These are phyloP conservation scores for Aegilops umbellulata DNA, from an alignment of 176 grass and related monocot genomes.

Conservation along the genomic window DNA sequence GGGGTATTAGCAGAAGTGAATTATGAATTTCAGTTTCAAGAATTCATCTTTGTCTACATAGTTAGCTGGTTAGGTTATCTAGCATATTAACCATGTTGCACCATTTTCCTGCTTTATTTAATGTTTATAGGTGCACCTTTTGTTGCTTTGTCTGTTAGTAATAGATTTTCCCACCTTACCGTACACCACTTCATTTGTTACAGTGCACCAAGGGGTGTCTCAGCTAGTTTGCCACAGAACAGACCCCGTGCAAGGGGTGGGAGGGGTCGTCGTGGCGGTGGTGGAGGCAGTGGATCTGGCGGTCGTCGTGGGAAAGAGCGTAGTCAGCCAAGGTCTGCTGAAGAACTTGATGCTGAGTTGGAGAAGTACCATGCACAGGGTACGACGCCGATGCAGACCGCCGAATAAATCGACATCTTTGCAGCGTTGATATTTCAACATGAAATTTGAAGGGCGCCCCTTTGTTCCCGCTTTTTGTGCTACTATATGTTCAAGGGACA, in stretches of 20 bases:
- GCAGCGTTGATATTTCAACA: conserved; percentile 23
- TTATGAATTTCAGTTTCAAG: background rate
- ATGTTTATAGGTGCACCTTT: background rate
- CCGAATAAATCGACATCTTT: conserved; percentile 48
- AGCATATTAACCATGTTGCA: background rate
- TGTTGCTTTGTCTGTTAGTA: background rate
- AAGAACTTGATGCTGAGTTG: conserved; percentile 97
- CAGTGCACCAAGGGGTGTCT: conserved; percentile 50
- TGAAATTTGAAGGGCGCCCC: conserved; percentile 34
- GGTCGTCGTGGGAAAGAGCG: conserved; percentile 63
- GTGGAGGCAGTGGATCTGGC: conserved; percentile 40
- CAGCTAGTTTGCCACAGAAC: conserved; percentile 28
- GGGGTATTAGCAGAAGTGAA: background rate
- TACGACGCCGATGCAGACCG: conserved; percentile 61
- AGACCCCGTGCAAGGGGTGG: conserved; percentile 50
- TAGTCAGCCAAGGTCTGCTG: conserved; percentile 55
- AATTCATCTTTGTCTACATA: background rate
- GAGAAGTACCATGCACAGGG: conserved; percentile 82
- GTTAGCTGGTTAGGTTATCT: background rate
- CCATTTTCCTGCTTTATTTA: background rate
- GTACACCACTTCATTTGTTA: conserved; percentile 37
- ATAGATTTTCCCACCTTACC: background rate
- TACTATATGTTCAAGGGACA: conserved; percentile 52
- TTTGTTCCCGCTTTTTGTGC: conserved; percentile 43
- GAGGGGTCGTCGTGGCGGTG: conserved; percentile 22